Evolutionary conservation across 805 yeast species (phyloP).

Genomic region (Wickerhamiella shivajii): DNA sequence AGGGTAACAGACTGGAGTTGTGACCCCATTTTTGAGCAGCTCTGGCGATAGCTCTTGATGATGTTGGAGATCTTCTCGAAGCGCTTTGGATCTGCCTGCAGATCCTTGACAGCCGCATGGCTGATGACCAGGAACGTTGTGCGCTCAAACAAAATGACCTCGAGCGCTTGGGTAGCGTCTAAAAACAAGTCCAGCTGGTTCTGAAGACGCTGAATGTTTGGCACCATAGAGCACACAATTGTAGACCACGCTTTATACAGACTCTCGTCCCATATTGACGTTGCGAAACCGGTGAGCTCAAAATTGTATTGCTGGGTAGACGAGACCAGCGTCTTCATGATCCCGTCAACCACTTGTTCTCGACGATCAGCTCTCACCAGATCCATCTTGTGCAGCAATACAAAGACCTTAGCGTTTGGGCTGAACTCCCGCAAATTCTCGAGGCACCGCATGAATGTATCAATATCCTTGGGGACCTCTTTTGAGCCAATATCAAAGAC

Average conservation of each 20-base stretch:
- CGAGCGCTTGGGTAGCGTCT: constrained; percentile 65
- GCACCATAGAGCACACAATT: constrained; percentile 87
- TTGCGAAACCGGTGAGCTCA: constrained; percentile 71
- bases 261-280: constrained; percentile 95
- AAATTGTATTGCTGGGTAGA: constrained; percentile 60
- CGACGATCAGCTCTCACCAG: constrained; percentile 76
- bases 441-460: constrained; percentile 72
- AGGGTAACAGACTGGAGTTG: constrained; percentile 66
- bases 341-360: constrained; percentile 65
- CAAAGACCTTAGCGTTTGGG: constrained; percentile 85
- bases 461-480: constrained; percentile 84
- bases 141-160: constrained; percentile 80
- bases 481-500: constrained; percentile 93
- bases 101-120: constrained; percentile 21
- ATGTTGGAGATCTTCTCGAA: constrained; percentile 90
- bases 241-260: constrained; percentile 94
- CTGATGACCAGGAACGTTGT: constrained; percentile 81
- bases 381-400: constrained; percentile 90
- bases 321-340: constrained; percentile 68
- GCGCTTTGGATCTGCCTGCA: constrained; percentile 65
- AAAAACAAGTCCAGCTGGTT: constrained; percentile 60
- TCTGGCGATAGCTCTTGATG: constrained; percentile 86
- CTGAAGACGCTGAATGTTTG: constrained; percentile 74
- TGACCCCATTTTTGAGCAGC: constrained; percentile 73
- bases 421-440: constrained; percentile 69